Evolutionary conservation across 164 flowering plant genomes (phyloP), one percentile per base, ranked within the genome.

Genomic region (Tinospora cordifolia): DNA sequence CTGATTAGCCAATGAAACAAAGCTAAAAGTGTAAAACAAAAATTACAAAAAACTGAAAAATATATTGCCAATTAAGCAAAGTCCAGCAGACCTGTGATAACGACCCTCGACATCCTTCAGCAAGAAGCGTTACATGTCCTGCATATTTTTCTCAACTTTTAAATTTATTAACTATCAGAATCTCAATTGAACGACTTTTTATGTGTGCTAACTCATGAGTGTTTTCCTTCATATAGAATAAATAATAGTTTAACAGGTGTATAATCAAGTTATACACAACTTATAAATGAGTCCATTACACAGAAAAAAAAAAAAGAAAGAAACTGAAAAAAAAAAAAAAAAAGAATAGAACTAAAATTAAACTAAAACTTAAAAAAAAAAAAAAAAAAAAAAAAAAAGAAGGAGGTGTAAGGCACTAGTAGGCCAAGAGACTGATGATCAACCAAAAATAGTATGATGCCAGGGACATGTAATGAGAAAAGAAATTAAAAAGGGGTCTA

Each of bases 21-120:
- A 72, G 54, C 26, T 39, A 25, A 75, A 66, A 38, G 21, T 57
- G 25, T 51, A 66, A 30, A 10, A 11, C 51, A 39, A 71, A 47
- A 46, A 7, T 22, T 6, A 14, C 57, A n/a, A 57, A n/a, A 24
- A 51, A 46, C 17, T 40, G 67, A 39, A 59, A 74, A 30, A 30
- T 30, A 30, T 30, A 30, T 30, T 30, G 36, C 36, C 36, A 30
- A 30, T 30, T 30, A 1, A 64, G 24, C 49, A 63, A 59, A 46
- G 46, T 72, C 73, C 13, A 57, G 2, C 80, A 73, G 47, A 94
- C 98, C 97, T 94, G 93, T 69, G 99, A 89, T 68, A 94, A 72
- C 75, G 99, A 94, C 69, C 99, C 99, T 73, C 99, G 88, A 70
- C 99, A 94, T 66, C 99, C 99, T 83, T 94, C 99, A 62, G 90